These are phyloP conservation scores for Telopea speciosissima DNA, from an alignment of 177 flowering plant species.

Conservation along the genomic window DNA sequence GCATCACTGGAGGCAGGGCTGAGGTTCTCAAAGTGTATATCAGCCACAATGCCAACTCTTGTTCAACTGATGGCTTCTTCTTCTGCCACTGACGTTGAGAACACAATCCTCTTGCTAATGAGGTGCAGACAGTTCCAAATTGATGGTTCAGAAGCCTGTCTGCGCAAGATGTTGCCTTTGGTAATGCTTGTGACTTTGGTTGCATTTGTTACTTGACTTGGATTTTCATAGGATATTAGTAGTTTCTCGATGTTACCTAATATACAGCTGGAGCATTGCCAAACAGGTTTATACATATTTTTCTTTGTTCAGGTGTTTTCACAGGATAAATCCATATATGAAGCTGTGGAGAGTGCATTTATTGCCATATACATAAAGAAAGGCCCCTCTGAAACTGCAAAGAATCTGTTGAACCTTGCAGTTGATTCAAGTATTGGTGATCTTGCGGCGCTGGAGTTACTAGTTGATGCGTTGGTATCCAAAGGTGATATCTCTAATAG, in stretches of 20 bases:
- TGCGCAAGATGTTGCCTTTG: constrained; percentile 92
- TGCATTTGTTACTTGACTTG: not conserved
- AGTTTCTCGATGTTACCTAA: not conserved
- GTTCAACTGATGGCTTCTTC: constrained; percentile 97
- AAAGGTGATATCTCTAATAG: constrained; percentile 77
- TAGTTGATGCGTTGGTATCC: constrained; percentile 68
- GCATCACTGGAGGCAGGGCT: constrained; percentile 97
- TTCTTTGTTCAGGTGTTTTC: constrained; percentile 72
- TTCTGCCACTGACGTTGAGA: constrained; percentile 90
- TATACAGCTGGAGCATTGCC: not conserved
- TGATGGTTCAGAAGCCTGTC: constrained; percentile 90
- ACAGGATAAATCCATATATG: constrained; percentile 93
- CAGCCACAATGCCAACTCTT: constrained; percentile 77
- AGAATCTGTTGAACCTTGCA: constrained; percentile 71
- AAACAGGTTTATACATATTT: constrained; percentile 1
- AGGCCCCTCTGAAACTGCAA: constrained; percentile 70
- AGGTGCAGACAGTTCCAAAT: constrained; percentile 93
- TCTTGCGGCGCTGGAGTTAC: constrained; percentile 81
- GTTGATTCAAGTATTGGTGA: constrained; percentile 88
- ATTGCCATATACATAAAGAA: constrained; percentile 70
- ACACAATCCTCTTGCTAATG: constrained; percentile 85
- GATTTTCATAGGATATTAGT: not conserved
- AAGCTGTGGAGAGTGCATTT: constrained; percentile 95
- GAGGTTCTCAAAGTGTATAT: constrained; percentile 75
- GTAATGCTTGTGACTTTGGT: constrained; percentile 33